These are phyloP conservation scores for Botrytis cinerea DNA, from an alignment of 2,329 filamentous ascomycete species.

Conservation along the genomic window DNA sequence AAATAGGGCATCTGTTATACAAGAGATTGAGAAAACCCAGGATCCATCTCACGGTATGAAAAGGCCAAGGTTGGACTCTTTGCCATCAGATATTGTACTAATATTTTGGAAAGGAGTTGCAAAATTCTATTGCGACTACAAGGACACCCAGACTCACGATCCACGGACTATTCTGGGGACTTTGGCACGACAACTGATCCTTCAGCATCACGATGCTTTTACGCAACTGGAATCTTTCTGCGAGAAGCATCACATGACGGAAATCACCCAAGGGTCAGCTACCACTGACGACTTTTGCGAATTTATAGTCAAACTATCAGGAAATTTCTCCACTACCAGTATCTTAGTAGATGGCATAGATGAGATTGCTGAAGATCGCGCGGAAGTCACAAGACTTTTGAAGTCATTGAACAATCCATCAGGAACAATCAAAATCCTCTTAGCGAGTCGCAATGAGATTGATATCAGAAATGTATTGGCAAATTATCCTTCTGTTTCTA, in stretches of 20 bases:
- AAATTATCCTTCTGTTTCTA: slow-evolving; percentile 23
- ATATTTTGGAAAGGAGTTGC: slow-evolving; percentile 15
- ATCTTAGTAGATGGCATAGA: slow-evolving; percentile 40
- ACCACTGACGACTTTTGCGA: slow-evolving; percentile 18
- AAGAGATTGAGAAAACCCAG: slow-evolving; percentile 15
- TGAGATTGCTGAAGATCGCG: slow-evolving; percentile 32
- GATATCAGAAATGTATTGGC: slow-evolving; percentile 24
- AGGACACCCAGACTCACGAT: slow-evolving; percentile 18
- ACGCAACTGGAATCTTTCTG: slow-evolving; percentile 25
- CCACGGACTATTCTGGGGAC: slow-evolving; percentile 29
- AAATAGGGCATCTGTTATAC: slow-evolving; percentile 21
- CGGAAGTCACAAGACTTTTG: slow-evolving; percentile 22
- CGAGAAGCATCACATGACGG: not conserved
- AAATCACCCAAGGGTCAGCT: not conserved
- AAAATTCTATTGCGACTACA: slow-evolving; percentile 23
- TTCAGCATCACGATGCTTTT: slow-evolving; percentile 34
- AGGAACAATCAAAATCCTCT: slow-evolving; percentile 29
- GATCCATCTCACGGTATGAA: not conserved
- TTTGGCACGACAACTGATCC: slow-evolving; percentile 37
- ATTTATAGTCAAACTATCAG: slow-evolving; percentile 21
- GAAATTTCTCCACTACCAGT: slow-evolving; percentile 27
- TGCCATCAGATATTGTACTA: slow-evolving; percentile 9
- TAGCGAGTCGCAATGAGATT: slow-evolving; percentile 26
- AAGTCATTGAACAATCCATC: slow-evolving; percentile 18
- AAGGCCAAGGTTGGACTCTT: slow-evolving; percentile 18